Percentiles rank a stretch among this genome's conserved stretches.
phyloP scores from a whole-genome alignment of 129 eudicot genomes.

The Apium graveolens region DNA sequence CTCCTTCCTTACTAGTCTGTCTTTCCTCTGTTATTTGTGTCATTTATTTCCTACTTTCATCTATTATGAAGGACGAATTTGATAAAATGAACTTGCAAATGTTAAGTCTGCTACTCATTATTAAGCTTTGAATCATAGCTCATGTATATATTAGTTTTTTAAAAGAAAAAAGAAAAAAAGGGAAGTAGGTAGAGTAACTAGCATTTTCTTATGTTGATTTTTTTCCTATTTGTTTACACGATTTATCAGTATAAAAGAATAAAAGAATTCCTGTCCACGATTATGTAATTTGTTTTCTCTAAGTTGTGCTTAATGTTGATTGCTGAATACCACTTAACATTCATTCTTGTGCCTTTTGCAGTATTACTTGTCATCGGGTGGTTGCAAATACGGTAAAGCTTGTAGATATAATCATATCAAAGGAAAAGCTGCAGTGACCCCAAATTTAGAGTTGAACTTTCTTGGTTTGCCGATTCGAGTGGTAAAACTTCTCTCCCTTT shows the following conservation, averaged over 20 bases:
- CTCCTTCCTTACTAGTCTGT: background rate
- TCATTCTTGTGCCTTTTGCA: slow-evolving; percentile 35
- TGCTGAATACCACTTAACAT: background rate
- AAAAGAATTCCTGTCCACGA: background rate
- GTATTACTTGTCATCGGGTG: slow-evolving; percentile 68
- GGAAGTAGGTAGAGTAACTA: background rate
- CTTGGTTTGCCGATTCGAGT: slow-evolving; percentile 81
- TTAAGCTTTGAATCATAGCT: background rate
- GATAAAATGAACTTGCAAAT: background rate
- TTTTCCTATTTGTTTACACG: background rate
- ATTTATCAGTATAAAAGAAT: background rate
- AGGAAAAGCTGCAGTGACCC: slow-evolving; percentile 35
- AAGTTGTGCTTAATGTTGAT: background rate
- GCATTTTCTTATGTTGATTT: background rate
- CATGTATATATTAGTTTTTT: background rate
- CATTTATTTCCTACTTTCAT: background rate
- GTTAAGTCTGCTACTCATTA: background rate
- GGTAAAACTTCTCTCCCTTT: slow-evolving; percentile 30
- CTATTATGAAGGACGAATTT: background rate
- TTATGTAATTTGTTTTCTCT: background rate
- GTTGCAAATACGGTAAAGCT: slow-evolving; percentile 81
- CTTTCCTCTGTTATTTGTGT: background rate
- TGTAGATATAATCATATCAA: slow-evolving; percentile 64
- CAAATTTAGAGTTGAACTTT: slow-evolving; percentile 60
- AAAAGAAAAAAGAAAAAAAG: background rate